phyloP scores from a whole-genome alignment of 148 eudicot genomes.

The Heliosperma pusillum region DNA sequence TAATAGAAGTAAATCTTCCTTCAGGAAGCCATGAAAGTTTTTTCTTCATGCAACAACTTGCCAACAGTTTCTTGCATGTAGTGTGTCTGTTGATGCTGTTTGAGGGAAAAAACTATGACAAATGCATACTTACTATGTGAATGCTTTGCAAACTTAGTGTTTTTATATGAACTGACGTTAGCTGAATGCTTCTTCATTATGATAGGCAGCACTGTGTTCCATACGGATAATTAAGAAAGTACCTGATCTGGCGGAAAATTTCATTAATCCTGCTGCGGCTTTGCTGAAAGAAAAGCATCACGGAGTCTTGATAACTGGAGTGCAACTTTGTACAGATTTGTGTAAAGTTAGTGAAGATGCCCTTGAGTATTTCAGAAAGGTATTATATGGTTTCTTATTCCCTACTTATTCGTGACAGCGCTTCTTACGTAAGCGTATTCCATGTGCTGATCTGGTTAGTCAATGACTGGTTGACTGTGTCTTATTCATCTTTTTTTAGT shows the following conservation, averaged over 20 bases:
- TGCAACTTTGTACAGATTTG: slow-evolving; percentile 82
- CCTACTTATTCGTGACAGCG: background rate
- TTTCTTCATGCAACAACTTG: background rate
- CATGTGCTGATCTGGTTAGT: background rate
- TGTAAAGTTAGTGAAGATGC: slow-evolving; percentile 85
- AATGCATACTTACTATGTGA: background rate
- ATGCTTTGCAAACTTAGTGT: background rate
- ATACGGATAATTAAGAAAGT: slow-evolving; percentile 94
- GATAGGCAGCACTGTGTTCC: slow-evolving; percentile 91
- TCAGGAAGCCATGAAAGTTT: background rate
- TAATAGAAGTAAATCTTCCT: background rate
- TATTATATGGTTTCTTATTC: slow-evolving; percentile 16
- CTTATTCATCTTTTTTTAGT: background rate
- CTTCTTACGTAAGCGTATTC: background rate
- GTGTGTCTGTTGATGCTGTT: background rate
- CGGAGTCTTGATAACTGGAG: slow-evolving; percentile 87
- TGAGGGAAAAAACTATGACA: background rate
- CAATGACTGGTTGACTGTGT: background rate
- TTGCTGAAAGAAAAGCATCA: slow-evolving; percentile 97
- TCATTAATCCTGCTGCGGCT: slow-evolving; percentile 73
- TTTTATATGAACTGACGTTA: background rate
- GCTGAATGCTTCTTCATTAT: slow-evolving; percentile 20
- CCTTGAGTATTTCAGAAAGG: slow-evolving; percentile 95
- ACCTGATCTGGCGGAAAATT: slow-evolving; percentile 97
- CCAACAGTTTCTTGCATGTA: background rate